Evolutionary conservation across 2,329 filamentous ascomycete genomes (phyloP).

Genomic region (Niveomyces coronatus): DNA sequence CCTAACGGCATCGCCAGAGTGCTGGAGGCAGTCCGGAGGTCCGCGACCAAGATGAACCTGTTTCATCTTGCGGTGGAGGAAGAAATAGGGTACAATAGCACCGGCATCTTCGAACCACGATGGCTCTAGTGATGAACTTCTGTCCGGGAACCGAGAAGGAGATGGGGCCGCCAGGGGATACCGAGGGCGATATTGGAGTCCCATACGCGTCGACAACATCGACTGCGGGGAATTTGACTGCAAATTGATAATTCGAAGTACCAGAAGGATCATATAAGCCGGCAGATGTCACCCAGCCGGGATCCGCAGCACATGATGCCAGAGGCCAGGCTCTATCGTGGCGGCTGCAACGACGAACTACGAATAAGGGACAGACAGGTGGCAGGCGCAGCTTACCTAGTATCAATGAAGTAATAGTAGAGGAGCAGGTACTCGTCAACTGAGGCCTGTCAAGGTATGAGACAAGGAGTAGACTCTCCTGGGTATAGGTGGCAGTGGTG

Average conservation of each 20-base stretch:
- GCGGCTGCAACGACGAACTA: too few relatives aligned
- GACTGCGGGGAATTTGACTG: not conserved
- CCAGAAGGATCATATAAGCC: too few relatives aligned
- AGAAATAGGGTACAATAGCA: slow-evolving; percentile 4
- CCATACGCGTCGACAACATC: slow-evolving; percentile 3
- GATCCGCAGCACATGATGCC: too few relatives aligned
- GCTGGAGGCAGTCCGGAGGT: not conserved
- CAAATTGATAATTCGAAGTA: too few relatives aligned
- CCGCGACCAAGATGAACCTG: not conserved
- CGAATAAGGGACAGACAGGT: too few relatives aligned
- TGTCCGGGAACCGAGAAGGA: not conserved
- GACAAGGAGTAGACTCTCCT: too few relatives aligned
- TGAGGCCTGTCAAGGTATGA: too few relatives aligned
- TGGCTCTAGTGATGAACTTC: slow-evolving; percentile 2
- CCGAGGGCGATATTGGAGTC: not conserved
- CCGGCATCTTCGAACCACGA: not conserved
- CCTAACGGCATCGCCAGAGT: not conserved
- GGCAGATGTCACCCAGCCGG: too few relatives aligned
- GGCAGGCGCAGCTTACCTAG: too few relatives aligned
- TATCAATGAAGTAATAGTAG: slow-evolving; percentile 35
- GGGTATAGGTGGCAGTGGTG: slow-evolving; percentile 2
- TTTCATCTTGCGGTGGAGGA: not conserved
- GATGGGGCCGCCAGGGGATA: not conserved
- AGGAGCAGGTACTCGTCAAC: slow-evolving; percentile 21
- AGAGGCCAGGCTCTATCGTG: too few relatives aligned